Evolutionary conservation across 78 protist species (phyloP).

Genomic region (Dictyostelium intermedium): DNA sequence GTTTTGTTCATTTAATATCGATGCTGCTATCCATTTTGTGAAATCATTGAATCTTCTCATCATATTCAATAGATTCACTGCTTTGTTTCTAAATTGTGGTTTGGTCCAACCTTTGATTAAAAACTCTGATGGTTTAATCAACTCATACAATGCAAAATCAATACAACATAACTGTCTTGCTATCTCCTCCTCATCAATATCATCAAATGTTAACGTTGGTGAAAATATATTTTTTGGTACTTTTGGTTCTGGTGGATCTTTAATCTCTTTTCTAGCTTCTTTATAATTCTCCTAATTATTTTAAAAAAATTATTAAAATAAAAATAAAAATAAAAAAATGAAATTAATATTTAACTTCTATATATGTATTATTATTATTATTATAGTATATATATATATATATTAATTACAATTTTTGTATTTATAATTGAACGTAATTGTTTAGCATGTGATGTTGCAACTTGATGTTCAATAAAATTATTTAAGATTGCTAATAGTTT

Average conservation of each 20-base stretch:
- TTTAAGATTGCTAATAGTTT: slow-evolving; percentile 53
- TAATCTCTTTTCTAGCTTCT: background rate
- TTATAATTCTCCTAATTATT: slow-evolving; percentile 16
- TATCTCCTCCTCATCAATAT: slow-evolving; percentile 80
- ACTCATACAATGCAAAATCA: slow-evolving; percentile 74
- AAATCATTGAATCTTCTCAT: slow-evolving; percentile 81
- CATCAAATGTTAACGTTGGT: slow-evolving; percentile 76
- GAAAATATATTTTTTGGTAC: slow-evolving; percentile 84
- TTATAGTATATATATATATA: background rate
- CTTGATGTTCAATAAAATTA: slow-evolving; percentile 73
- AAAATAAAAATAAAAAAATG: background rate
- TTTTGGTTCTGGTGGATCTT: slow-evolving; percentile 81
- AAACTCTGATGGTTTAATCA: slow-evolving; percentile 76
- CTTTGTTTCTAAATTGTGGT: slow-evolving; percentile 45
- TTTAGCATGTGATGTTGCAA: slow-evolving; percentile 23
- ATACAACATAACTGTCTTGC: slow-evolving; percentile 83
- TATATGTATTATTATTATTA: too few relatives aligned
- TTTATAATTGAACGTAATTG: background rate
- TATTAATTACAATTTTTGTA: slow-evolving; percentile 2
- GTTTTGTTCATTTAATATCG: slow-evolving; percentile 42
- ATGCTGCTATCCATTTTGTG: slow-evolving; percentile 82
- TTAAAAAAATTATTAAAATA: background rate
- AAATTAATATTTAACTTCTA: background rate
- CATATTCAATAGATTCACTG: slow-evolving; percentile 70
- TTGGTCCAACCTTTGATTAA: slow-evolving; percentile 84